Percentiles rank a stretch among this genome's conserved stretches.
These are phyloP conservation scores for Leccinum cinnamomeum DNA, from an alignment of 1,284 basidiomycete genomes.

Conservation along the genomic window DNA sequence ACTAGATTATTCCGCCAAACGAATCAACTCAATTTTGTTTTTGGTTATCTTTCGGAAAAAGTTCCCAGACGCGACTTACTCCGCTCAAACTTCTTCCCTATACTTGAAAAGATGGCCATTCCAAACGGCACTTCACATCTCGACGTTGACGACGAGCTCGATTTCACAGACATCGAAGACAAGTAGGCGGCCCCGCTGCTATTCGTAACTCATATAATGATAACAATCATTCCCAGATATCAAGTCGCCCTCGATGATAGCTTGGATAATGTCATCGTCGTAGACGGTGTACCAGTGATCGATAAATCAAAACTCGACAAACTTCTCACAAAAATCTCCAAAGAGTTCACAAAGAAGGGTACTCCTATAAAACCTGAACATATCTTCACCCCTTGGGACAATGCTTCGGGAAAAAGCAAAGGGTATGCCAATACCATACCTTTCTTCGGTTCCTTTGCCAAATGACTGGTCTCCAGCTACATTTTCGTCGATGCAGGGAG, in stretches of 20 bases:
- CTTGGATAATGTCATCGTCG: conserved; percentile 84
- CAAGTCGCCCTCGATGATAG: conserved; percentile 77
- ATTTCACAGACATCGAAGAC: conserved; percentile 93
- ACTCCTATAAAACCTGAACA: conserved; percentile 74
- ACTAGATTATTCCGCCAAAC: background rate
- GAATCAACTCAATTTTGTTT: background rate
- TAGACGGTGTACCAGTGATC: conserved; percentile 86
- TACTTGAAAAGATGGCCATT: conserved; percentile 25
- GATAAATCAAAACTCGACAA: conserved; percentile 80
- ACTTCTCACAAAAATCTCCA: conserved; percentile 76
- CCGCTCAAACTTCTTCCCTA: conserved; percentile 1
- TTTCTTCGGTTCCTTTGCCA: conserved; percentile 7
- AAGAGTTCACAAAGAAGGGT: conserved; percentile 82
- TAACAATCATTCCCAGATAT: conserved; percentile 55
- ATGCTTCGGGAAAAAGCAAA: conserved; percentile 77
- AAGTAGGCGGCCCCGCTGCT: conserved; percentile 54
- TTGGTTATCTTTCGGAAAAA: background rate
- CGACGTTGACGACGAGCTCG: conserved; percentile 69
- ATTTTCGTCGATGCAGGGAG: conserved; percentile 89
- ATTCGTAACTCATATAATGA: conserved; percentile 3
- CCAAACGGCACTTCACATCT: conserved; percentile 34
- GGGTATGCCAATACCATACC: conserved; percentile 54
- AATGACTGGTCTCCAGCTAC: conserved; percentile 52
- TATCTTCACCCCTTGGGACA: conserved; percentile 85
- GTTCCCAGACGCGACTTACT: conserved; percentile 1